A percentile compares a stretch with the other conserved stretches of the same genome.
Conservation (phyloP, 73 alveolate genomes). For the Paramecium octaurelia region DNA sequence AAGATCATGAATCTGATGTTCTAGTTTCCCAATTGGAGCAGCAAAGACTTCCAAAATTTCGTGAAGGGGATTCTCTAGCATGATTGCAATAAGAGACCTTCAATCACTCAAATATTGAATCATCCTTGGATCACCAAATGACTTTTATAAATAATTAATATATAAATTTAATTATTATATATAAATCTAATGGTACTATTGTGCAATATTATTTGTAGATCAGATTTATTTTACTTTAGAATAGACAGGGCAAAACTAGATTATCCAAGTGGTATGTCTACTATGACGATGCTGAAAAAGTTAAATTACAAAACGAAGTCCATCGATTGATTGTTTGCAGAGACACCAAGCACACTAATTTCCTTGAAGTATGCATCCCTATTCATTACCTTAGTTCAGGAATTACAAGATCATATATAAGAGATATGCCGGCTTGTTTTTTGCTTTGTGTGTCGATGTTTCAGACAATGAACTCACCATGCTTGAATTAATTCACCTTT, state of each 20-base stretch:
- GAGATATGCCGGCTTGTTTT: slow-evolving; percentile 97
- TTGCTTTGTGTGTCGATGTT: slow-evolving; percentile 96
- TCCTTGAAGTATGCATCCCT: slow-evolving; percentile 75
- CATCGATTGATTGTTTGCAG: slow-evolving; percentile 90
- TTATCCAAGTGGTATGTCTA: slow-evolving; percentile 94
- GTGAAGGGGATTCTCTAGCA: neutral
- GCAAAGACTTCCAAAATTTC: neutral
- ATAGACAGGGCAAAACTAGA: slow-evolving; percentile 97
- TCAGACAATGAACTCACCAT: slow-evolving; percentile 96
- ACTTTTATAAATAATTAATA: neutral
- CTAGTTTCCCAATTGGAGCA: neutral
- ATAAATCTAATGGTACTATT: neutral
- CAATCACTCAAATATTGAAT: neutral
- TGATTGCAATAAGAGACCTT: slow-evolving; percentile 39
- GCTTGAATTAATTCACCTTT: slow-evolving; percentile 94
- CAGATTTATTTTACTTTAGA: slow-evolving; percentile 92
- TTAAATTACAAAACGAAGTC: slow-evolving; percentile 78
- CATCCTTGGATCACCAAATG: neutral
- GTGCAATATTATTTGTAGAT: slow-evolving; percentile 38
- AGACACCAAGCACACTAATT: slow-evolving; percentile 92
- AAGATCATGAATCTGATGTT: neutral
- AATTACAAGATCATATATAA: slow-evolving; percentile 91
- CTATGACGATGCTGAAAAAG: slow-evolving; percentile 77
- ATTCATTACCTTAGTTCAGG: slow-evolving; percentile 63
- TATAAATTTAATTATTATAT: neutral